Conservation (phyloP, 257 asterid species). For the Solanum boliviense region DNA sequence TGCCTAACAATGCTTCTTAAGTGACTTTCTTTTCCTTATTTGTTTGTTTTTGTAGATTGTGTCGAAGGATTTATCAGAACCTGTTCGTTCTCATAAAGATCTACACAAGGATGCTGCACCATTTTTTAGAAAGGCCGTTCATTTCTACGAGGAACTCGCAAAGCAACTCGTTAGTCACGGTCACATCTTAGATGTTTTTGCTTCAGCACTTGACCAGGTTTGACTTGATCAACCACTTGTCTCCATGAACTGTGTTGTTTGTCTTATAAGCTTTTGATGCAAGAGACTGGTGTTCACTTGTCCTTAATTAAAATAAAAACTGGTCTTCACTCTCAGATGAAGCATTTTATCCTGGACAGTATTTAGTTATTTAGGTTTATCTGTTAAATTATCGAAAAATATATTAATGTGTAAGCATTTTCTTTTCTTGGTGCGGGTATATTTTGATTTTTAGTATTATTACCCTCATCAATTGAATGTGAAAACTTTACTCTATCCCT, state of each 20-base stretch:
- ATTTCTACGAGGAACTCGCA: conserved; percentile 80
- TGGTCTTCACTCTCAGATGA: neutral
- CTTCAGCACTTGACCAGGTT: conserved; percentile 99
- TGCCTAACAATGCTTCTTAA: neutral
- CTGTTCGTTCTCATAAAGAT: conserved; percentile 96
- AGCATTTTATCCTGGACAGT: neutral
- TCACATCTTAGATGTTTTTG: conserved; percentile 86
- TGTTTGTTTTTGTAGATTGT: conserved; percentile 49
- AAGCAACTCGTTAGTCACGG: conserved; percentile 85
- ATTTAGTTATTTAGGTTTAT: neutral
- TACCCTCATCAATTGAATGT: neutral
- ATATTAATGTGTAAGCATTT: neutral
- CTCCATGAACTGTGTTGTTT: neutral
- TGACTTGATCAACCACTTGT: neutral
- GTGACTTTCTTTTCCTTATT: neutral
- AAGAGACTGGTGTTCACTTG: neutral
- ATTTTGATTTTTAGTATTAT: neutral
- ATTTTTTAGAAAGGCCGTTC: conserved; percentile 69
- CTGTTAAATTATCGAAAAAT: neutral
- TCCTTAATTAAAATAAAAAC: neutral
- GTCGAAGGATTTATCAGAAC: conserved; percentile 91
- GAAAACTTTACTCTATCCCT: neutral
- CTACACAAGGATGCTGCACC: conserved; percentile 96
- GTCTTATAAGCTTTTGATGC: neutral
- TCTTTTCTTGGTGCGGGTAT: neutral